A percentile compares a stretch with the other conserved stretches of the same genome.
Conservation (phyloP, 331 rosid species). For the Spiraea crenata region DNA sequence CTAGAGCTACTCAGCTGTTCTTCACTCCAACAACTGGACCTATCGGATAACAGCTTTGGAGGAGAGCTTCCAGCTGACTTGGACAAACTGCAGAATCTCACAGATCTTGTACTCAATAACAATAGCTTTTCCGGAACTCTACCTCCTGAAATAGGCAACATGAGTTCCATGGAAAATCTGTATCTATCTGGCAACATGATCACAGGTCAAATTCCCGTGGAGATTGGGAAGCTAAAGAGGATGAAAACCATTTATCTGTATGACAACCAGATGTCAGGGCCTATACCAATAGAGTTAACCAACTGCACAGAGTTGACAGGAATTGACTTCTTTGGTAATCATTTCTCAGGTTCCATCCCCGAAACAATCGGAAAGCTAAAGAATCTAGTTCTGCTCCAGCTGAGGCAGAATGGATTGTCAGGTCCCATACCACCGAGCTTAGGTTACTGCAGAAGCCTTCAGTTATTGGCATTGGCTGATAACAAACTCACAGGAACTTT, state of each 20-base stretch:
- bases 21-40: conserved; percentile 80
- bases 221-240: conserved; percentile 71
- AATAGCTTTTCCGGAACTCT: conserved; percentile 76
- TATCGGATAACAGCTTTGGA: conserved; percentile 67
- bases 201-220: conserved; percentile 64
- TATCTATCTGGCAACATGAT: conserved; percentile 69
- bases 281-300: conserved; percentile 75
- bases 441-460: conserved; percentile 79
- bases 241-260: conserved; percentile 67
- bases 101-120: conserved; percentile 75
- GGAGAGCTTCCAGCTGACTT: conserved; percentile 70
- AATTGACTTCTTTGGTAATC: conserved; percentile 90
- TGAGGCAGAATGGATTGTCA: conserved; percentile 83
- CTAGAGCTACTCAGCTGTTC: conserved; percentile 58
- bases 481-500: conserved; percentile 74
- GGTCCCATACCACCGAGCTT: conserved; percentile 95
- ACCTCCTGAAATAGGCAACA: conserved; percentile 75
- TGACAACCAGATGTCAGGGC: conserved; percentile 84
- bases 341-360: conserved; percentile 76
- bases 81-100: conserved; percentile 56
- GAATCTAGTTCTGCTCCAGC: conserved; percentile 71
- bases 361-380: conserved; percentile 71
- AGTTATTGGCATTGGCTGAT: conserved; percentile 85
- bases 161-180: conserved; percentile 57
- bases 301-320: conserved; percentile 68